Base-by-base conservation (phyloP, 768 basidiomycete genomes). In the Trametes elegans region DNA sequence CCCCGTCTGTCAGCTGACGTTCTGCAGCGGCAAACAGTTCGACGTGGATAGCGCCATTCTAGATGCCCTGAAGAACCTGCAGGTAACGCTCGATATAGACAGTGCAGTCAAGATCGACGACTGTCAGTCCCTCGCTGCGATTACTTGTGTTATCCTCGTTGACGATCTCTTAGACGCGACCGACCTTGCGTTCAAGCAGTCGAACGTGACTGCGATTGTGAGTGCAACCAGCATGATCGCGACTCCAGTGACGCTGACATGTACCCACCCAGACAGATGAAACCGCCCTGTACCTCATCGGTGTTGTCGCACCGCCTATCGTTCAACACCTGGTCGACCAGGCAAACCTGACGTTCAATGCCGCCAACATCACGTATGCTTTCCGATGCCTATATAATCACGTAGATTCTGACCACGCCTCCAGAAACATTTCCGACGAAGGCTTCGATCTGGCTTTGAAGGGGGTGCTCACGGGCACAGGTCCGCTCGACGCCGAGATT, bases 401-500 rank as follows among this genome's bases (percentile, higher is more conserved):
- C 2, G 3, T 5, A 13, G 13, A 19, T 2, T 5, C 18, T 11
- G 21, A 5, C 55, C 14, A 46, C 28, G 10, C 31, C 34, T 32
- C 3, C 43, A 69, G 69, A 14, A 69, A 70, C 57, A 50, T 73
- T 29, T 64, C 81, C 3, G 70, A 88, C 40, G 73, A 75, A 2
- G 87, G 87, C 2, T 88, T 89, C 62, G 78, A 84, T 64, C 68
- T 88, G 23, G 68, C 78, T 2, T 71, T 90, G 5, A 73, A 72
- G 19, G 85, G 85, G 13, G 81, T 84, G 11, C 64, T 87, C 49
- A 83, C 81, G 0, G 80, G 83, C 45, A 68, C 79, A 6, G 87
- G 87, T 0, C 86, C 87, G 19, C 74, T 90, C 46, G 87, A 89
- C 69, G 86, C 85, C 3, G 61, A 76, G 42, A 88, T 90, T 44